These are phyloP conservation scores for Xylariaceae sp. DNA, from an alignment of 2,329 filamentous ascomycete species.

Conservation along the genomic window DNA sequence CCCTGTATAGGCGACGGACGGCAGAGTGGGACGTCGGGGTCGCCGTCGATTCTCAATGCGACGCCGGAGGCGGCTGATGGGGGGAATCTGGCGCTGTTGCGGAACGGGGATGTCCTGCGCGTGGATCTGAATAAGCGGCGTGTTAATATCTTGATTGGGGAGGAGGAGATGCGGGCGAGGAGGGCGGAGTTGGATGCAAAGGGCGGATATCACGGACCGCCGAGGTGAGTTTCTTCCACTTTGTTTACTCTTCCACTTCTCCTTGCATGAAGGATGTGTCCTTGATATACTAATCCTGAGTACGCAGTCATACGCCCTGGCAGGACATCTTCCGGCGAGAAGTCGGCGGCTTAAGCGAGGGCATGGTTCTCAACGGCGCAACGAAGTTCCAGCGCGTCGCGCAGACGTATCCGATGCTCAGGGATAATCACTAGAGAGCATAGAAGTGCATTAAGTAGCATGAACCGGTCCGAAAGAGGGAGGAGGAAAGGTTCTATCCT, in stretches of 20 bases:
- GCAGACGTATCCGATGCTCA: conserved; percentile 37
- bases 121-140: conserved; percentile 45
- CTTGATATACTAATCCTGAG: background rate
- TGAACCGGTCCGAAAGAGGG: too few relatives aligned
- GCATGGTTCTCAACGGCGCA: conserved; percentile 43
- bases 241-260: too few relatives aligned
- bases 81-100: conserved; percentile 47
- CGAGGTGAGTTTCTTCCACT: conserved; percentile 21
- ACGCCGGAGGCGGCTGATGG: conserved; percentile 50
- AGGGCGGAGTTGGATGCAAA: conserved; percentile 34
- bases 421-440: conserved; percentile 39
- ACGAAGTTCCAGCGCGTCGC: conserved; percentile 43
- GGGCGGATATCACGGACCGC: conserved; percentile 36
- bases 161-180: conserved; percentile 38
- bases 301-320: conserved; percentile 42
- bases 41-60: conserved; percentile 51
- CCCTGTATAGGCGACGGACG: conserved; percentile 50
- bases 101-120: conserved; percentile 44
- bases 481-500: too few relatives aligned
- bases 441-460: too few relatives aligned
- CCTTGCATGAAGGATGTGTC: too few relatives aligned
- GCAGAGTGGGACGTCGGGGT: conserved; percentile 51
- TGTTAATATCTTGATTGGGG: conserved; percentile 43
- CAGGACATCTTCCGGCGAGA: conserved; percentile 46
- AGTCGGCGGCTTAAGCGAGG: conserved; percentile 40